A percentile compares a stretch with the other conserved stretches of the same genome.
Conservation (phyloP, 2,329 filamentous ascomycete genomes). For the Fusarium sp. region DNA sequence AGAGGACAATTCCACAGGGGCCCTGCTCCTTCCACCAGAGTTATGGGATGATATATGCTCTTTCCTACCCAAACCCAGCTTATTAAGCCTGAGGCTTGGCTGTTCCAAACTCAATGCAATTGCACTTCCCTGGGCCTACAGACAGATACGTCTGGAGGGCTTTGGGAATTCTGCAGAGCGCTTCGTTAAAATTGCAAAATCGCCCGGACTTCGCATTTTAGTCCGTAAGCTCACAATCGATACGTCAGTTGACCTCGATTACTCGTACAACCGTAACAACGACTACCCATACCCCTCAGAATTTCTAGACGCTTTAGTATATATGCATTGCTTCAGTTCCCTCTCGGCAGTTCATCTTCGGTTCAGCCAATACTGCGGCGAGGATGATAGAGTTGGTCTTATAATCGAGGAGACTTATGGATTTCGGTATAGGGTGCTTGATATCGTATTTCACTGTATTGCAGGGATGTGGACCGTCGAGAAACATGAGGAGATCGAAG, state of each 20-base stretch:
- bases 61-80: constrained; percentile 1
- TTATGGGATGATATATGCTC: constrained; percentile 24
- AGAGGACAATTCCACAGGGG: too few relatives aligned
- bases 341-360: constrained; percentile 16
- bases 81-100: constrained; percentile 10
- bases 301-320: constrained; percentile 28
- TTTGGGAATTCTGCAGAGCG: constrained; percentile 7
- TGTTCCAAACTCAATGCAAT: constrained; percentile 1
- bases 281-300: neutral
- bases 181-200: constrained; percentile 30
- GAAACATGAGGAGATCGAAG: constrained; percentile 16
- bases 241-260: constrained; percentile 14
- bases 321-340: constrained; percentile 10
- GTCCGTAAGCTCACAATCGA: constrained; percentile 32
- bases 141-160: constrained; percentile 2
- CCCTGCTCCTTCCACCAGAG: neutral
- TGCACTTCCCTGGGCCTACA: neutral
- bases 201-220: constrained; percentile 17
- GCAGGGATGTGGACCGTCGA: constrained; percentile 20
- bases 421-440: constrained; percentile 21
- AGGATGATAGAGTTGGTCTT: neutral
- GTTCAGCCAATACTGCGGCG: constrained; percentile 20
- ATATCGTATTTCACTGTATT: constrained; percentile 28
- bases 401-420: constrained; percentile 14
- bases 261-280: neutral